Percentiles rank a stretch among this genome's conserved stretches.
phyloP scores from a whole-genome alignment of 2,329 filamentous ascomycete species.

The Cryoendolithus antarcticus region DNA sequence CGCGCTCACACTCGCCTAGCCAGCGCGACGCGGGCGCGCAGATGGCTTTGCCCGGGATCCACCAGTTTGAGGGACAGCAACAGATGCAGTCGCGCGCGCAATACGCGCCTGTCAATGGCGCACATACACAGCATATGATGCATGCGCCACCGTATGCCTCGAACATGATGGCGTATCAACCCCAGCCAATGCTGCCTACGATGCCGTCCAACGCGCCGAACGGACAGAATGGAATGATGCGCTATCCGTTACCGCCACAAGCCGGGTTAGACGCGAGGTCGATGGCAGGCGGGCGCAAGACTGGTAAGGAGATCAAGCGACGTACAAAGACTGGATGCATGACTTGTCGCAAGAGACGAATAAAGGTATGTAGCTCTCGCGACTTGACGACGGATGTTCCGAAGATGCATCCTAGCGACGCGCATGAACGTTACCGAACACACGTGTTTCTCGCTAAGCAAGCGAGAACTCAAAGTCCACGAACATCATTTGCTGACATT shows the following conservation, averaged over 20 bases:
- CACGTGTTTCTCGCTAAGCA: background rate
- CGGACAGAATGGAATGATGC: constrained; percentile 27
- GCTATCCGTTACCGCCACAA: constrained; percentile 45
- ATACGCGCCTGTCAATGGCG: constrained; percentile 12
- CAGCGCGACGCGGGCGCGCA: constrained; percentile 4
- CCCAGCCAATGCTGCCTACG: constrained; percentile 12
- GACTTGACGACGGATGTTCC: constrained; percentile 4
- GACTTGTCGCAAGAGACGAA: constrained; percentile 48
- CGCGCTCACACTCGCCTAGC: background rate
- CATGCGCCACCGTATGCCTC: constrained; percentile 15
- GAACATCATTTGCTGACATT: constrained; percentile 6
- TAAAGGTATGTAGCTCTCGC: constrained; percentile 47
- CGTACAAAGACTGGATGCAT: constrained; percentile 48
- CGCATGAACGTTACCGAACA: constrained; percentile 3
- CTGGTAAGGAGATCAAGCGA: constrained; percentile 59
- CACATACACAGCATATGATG: constrained; percentile 11
- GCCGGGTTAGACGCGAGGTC: constrained; percentile 30
- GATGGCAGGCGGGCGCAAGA: constrained; percentile 51
- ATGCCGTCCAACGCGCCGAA: constrained; percentile 14
- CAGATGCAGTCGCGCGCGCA: constrained; percentile 14
- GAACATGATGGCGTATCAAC: constrained; percentile 14
- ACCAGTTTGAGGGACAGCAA: constrained; percentile 12
- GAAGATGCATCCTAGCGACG: background rate
- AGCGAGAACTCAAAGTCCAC: background rate
- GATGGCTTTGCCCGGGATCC: constrained; percentile 14